These are phyloP conservation scores for Boletellus deceptivus DNA, from an alignment of 1,284 basidiomycete species.

Conservation along the genomic window DNA sequence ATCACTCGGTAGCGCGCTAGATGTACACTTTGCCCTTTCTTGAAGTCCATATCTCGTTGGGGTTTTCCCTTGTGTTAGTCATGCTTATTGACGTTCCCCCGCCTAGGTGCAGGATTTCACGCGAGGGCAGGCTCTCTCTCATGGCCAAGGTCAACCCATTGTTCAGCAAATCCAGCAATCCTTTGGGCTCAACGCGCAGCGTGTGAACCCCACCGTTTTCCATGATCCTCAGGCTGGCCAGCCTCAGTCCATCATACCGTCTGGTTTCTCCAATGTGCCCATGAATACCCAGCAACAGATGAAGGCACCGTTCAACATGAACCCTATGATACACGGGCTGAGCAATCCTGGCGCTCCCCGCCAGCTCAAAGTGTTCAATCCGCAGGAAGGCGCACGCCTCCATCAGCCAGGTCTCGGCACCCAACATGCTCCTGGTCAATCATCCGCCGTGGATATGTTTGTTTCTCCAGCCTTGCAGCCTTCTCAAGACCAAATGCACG, in stretches of 20 bases:
- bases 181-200: conserved; percentile 37
- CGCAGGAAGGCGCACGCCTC: conserved; percentile 41
- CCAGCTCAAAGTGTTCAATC: conserved; percentile 51
- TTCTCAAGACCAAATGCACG: conserved; percentile 43
- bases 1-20: conserved; percentile 10
- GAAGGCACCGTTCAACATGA: conserved; percentile 32
- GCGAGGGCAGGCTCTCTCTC: conserved; percentile 41
- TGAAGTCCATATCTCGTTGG: conserved; percentile 4
- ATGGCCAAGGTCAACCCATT: conserved; percentile 35
- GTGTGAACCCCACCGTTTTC: conserved; percentile 35
- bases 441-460: conserved; percentile 42
- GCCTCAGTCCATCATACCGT: conserved; percentile 38
- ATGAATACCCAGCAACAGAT: conserved; percentile 33
- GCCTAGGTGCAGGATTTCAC: conserved; percentile 50
- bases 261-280: conserved; percentile 38
- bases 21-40: neutral
- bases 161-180: conserved; percentile 41
- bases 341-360: conserved; percentile 34
- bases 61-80: conserved; percentile 13
- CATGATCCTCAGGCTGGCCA: conserved; percentile 44
- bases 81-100: conserved; percentile 23
- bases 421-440: conserved; percentile 37
- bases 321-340: conserved; percentile 40
- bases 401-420: conserved; percentile 27
- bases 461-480: conserved; percentile 38